Percentiles rank a stretch among this genome's conserved stretches.
Evolutionary conservation across 2,329 filamentous ascomycete genomes (phyloP).

Genomic region (Oidium heveae): DNA sequence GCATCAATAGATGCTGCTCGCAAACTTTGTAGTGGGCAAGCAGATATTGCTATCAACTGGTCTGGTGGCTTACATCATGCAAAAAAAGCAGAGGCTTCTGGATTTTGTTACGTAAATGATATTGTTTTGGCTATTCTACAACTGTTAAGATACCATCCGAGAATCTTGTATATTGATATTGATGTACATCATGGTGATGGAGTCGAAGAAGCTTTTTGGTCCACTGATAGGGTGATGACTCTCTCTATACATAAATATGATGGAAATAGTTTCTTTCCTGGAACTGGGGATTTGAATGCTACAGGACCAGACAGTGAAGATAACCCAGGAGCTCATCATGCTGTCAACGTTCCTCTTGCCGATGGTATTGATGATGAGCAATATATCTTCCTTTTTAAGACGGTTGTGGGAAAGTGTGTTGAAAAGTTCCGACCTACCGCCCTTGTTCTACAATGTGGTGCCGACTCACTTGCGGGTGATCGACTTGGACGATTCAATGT

Average conservation of each 20-base stretch:
- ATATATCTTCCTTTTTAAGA: constrained; percentile 66
- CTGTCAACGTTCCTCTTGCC: constrained; percentile 71
- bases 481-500: constrained; percentile 88
- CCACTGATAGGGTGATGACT: constrained; percentile 72
- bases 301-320: constrained; percentile 62
- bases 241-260: constrained; percentile 95
- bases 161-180: constrained; percentile 85
- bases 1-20: constrained; percentile 76
- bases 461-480: constrained; percentile 83
- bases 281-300: constrained; percentile 66
- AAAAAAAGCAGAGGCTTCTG: constrained; percentile 77
- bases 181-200: constrained; percentile 83
- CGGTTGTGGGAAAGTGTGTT: constrained; percentile 53
- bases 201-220: constrained; percentile 77
- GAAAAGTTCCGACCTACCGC: constrained; percentile 68
- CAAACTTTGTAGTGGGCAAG: constrained; percentile 64
- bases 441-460: constrained; percentile 87
- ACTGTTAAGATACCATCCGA: constrained; percentile 54
- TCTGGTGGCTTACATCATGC: constrained; percentile 90
- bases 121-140: constrained; percentile 86
- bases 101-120: constrained; percentile 98
- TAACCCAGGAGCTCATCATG: constrained; percentile 71
- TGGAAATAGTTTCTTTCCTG: constrained; percentile 60
- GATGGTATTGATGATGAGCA: constrained; percentile 82
- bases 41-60: constrained; percentile 95